phyloP scores from a whole-genome alignment of 129 eudicot species.

The Chrysanthemum lavandulifolium region DNA sequence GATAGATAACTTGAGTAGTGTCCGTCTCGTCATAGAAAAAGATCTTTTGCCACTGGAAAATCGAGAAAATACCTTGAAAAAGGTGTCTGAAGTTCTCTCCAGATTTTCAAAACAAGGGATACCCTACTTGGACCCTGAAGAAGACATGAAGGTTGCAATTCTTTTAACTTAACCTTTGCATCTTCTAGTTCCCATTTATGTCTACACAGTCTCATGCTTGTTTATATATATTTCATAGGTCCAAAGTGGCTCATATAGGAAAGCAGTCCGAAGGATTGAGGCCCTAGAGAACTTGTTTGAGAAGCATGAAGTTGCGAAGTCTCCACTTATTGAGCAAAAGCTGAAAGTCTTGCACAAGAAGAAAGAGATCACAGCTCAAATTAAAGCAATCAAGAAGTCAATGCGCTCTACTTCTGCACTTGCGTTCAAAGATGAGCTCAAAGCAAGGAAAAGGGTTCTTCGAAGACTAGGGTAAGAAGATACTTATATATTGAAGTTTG shows the following conservation, averaged over 20 bases:
- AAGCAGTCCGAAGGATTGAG: constrained; percentile 78
- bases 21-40: constrained; percentile 77
- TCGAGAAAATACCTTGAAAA: constrained; percentile 86
- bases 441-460: constrained; percentile 92
- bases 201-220: constrained; percentile 5
- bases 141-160: constrained; percentile 86
- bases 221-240: constrained; percentile 45
- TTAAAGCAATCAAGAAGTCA: constrained; percentile 70
- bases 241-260: constrained; percentile 77
- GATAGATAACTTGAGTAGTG: constrained; percentile 77
- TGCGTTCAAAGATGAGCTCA: constrained; percentile 98
- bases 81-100: constrained; percentile 77
- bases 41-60: constrained; percentile 89
- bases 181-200: background rate
- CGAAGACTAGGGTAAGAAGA: constrained; percentile 83
- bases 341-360: constrained; percentile 72
- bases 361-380: constrained; percentile 74
- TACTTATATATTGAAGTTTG: background rate
- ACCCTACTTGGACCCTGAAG: constrained; percentile 93
- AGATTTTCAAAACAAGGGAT: constrained; percentile 84
- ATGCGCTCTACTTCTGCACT: constrained; percentile 70
- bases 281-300: constrained; percentile 80
- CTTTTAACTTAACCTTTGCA: background rate
- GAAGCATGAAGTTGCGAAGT: constrained; percentile 86
- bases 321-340: constrained; percentile 89